phyloP scores from a whole-genome alignment of 1,139 yeast species.

The Saccharomycopsis crataegensis region DNA sequence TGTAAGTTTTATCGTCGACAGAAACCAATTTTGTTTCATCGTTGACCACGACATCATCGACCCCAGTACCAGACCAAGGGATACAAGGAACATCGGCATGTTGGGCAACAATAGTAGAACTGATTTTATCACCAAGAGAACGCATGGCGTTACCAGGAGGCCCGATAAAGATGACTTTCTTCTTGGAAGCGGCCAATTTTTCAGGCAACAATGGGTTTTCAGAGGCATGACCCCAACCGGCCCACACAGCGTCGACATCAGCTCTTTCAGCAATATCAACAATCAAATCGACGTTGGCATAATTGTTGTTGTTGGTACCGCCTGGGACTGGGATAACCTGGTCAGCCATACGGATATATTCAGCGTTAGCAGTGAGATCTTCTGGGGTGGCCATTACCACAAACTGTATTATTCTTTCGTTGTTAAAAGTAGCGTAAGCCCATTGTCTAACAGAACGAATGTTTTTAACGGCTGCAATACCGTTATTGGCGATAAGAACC shows the following conservation, averaged over 20 bases:
- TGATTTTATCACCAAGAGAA: slow-evolving; percentile 96
- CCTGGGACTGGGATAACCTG: slow-evolving; percentile 98
- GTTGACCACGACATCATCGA: slow-evolving; percentile 70
- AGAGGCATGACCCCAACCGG: slow-evolving; percentile 99
- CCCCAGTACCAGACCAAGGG: slow-evolving; percentile 99
- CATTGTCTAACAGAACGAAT: slow-evolving; percentile 95
- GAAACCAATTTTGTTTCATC: slow-evolving; percentile 69
- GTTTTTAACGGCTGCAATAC: slow-evolving; percentile 98
- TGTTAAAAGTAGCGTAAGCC: slow-evolving; percentile 97
- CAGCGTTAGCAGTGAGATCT: slow-evolving; percentile 94
- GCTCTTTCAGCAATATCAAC: slow-evolving; percentile 97
- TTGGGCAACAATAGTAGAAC: slow-evolving; percentile 96
- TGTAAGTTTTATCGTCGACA: slow-evolving; percentile 74
- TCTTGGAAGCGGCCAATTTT: slow-evolving; percentile 81
- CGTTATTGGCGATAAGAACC: slow-evolving; percentile 91
- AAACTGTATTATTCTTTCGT: slow-evolving; percentile 87
- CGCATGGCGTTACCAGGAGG: slow-evolving; percentile 99
- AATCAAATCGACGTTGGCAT: slow-evolving; percentile 94
- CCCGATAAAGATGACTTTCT: slow-evolving; percentile 86
- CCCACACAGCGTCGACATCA: slow-evolving; percentile 98
- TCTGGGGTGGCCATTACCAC: slow-evolving; percentile 99
- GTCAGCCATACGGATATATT: slow-evolving; percentile 97
- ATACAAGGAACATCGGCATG: slow-evolving; percentile 97
- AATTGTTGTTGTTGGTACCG: slow-evolving; percentile 95
- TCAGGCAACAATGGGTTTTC: slow-evolving; percentile 96